Evolutionary conservation across 805 yeast species (phyloP), one percentile per base, ranked within the genome.

Genomic region (Metschnikowia cerradonensis): DNA sequence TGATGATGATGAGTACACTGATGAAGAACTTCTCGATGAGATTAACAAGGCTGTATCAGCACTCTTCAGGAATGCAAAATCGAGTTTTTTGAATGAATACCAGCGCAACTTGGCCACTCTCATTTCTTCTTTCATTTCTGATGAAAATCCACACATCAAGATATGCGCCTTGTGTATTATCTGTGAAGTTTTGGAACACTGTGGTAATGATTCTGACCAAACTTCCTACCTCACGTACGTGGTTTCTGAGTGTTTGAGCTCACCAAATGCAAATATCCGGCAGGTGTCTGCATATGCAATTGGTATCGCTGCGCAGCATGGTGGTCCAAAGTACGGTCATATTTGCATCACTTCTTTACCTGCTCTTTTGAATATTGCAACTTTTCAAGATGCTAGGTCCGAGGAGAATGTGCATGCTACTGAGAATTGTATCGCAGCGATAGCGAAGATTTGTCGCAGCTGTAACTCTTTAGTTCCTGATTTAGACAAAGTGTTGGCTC

Each of bases 21-120:
- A 94, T 66, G 97, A 90, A 63, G 97, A 91, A 63, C 72, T 94
- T 42, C 70, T 90, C 47, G 95, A 90, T 60, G 96, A 92, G 64
- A 82, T 90, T 55, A 88, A 86, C 65, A 87, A 86, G 64, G 83
- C 86, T 1, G 67, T 94, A 36, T 77, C 86, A 6, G 76, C 86
- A 0, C 75, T 90, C 15, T 86, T 92, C 77, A 85, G 81, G 65
- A 77, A 80, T 39, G 73, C 80, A 20, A 78, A 80, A 56, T 67
- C 75, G 5, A 72, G 72, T 50, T 88, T 87, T 66, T 64, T 89
- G 49, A 80, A 83, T 11, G 79, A 80, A 3, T 87, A 88, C 69
- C 86, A 84, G 64, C 43, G 39, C 4, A 63, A 70, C 3, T 62
- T 90, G 53, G 75, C 84, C 57, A 88, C 91, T 31, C 73, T 84